These are phyloP conservation scores for Kewa caespitosa DNA, from an alignment of 179 eudicot genomes.

Conservation along the genomic window DNA sequence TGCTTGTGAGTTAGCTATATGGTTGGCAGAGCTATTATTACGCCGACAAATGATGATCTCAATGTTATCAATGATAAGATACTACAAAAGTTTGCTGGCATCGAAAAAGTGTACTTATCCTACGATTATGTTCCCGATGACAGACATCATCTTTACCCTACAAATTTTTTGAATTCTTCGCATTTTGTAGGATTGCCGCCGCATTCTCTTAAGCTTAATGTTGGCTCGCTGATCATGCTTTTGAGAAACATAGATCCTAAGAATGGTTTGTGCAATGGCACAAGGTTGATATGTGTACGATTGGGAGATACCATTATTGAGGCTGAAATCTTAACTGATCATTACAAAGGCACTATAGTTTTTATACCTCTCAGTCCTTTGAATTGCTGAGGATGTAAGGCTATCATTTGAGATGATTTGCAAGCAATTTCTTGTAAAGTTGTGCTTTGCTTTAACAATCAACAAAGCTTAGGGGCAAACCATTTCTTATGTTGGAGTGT, in stretches of 20 bases:
- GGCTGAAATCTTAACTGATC: not conserved
- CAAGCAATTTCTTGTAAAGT: not conserved
- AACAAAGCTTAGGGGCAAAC: not conserved
- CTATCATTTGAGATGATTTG: not conserved
- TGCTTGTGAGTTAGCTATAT: slow-evolving; percentile 12
- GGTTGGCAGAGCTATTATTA: not conserved
- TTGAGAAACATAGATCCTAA: not conserved
- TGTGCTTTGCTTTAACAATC: not conserved
- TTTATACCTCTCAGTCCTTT: slow-evolving; percentile 6
- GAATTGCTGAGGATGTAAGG: not conserved
- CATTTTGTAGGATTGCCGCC: slow-evolving; percentile 10
- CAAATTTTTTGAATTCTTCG: not conserved
- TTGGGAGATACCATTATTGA: slow-evolving; percentile 1
- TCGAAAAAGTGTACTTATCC: not conserved
- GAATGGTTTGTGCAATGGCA: not conserved
- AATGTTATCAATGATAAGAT: slow-evolving; percentile 8
- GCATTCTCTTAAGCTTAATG: not conserved
- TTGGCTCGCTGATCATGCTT: not conserved
- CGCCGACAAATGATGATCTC: slow-evolving; percentile 4
- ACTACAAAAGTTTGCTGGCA: not conserved
- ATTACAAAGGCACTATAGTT: not conserved
- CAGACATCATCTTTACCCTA: not conserved
- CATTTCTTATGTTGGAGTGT: not conserved
- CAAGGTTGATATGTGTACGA: not conserved
- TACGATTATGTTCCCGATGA: not conserved